Base-by-base conservation (phyloP, 2,329 filamentous ascomycete genomes). In the Fusarium miscanthi region DNA sequence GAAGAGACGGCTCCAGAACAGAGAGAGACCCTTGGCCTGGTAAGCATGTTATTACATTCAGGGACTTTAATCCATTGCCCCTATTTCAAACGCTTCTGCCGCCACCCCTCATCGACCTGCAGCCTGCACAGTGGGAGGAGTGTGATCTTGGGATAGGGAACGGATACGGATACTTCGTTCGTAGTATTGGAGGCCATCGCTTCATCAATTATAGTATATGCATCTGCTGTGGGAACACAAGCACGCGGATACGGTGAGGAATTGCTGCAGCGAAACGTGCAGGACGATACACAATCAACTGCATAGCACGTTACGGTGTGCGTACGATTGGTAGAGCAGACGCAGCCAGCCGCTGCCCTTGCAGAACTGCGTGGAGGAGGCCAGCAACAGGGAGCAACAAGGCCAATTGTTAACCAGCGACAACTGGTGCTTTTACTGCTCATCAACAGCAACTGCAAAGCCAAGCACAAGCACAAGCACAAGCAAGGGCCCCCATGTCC, bases 281-380 rank as follows among this genome's bases (percentile, higher is more conserved):
- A 72, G 64, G 53, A 69, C 51, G 60, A 65, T 69, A 69, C 70
- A 67, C 66, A 70, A 62, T 58, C 61, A 48, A 63, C 48, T 68
- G 52, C 45, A 59, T 59, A 54, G 58, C 64, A 72, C 64, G 54
- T 41, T 76, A 66, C 61, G 65, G 62, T 74, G 61, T 57, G 72
- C 62, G 48, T 58, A 45, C 60, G 53, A 76, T 76, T 76, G 74
- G 74, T 37, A 75, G 69, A 72, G 60, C 63, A 76, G 70, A 76
- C 74, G 74, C 69, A 76, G 66, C 67, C 72, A 75, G 69, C 74
- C 74, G 72, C 74, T 74, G 69, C 74, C 74, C 74, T 76, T 76
- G 74, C 74, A 76, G 74, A 62, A 73, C 17, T 63, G 52, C 40
- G 49, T 60, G 54, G 51, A 56, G 46, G 63, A 59, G 71, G 71